Percentiles rank a stretch among this genome's conserved stretches.
phyloP scores from a whole-genome alignment of 139 green algal species.

The Micromonas commoda region DNA sequence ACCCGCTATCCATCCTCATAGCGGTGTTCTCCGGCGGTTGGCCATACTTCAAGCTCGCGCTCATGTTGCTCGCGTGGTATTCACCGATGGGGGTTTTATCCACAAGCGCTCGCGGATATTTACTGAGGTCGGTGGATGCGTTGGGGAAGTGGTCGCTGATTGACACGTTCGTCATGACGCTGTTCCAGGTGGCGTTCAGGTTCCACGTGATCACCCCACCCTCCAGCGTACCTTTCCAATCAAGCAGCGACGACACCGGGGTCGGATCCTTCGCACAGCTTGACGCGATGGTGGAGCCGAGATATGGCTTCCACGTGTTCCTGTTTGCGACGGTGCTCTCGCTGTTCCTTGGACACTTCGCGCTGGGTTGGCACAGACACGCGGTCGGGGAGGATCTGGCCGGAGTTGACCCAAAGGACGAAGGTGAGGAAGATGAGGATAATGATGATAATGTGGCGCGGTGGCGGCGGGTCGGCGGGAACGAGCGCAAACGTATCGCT shows the following conservation, averaged over 20 bases:
- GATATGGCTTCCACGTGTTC: constrained; percentile 27
- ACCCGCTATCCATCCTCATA: constrained; percentile 28
- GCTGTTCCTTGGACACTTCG: constrained; percentile 25
- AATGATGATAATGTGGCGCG: not conserved
- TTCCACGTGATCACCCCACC: no score
- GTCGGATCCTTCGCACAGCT: not conserved
- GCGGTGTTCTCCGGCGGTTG: constrained; percentile 31
- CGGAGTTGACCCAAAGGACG: not conserved
- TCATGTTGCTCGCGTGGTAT: constrained; percentile 32
- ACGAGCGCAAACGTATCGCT: constrained; percentile 1
- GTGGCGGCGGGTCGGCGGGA: not conserved
- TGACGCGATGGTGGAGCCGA: constrained; percentile 1
- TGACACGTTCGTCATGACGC: constrained; percentile 31
- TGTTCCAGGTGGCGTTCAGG: constrained; percentile 34
- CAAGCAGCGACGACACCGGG: not conserved
- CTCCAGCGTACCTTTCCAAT: no score
- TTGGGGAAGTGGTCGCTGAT: constrained; percentile 34
- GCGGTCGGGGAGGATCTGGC: not conserved
- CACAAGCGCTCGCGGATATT: not conserved
- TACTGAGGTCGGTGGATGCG: constrained; percentile 19
- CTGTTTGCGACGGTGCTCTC: constrained; percentile 19
- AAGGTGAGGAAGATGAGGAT: not conserved
- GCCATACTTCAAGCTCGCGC: constrained; percentile 31
- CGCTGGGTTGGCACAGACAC: constrained; percentile 17
- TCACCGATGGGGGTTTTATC: not conserved